A percentile compares a stretch with the other conserved stretches of the same genome.
Evolutionary conservation across 805 yeast genomes (phyloP).

Genomic region (Myxozyma geophila): DNA sequence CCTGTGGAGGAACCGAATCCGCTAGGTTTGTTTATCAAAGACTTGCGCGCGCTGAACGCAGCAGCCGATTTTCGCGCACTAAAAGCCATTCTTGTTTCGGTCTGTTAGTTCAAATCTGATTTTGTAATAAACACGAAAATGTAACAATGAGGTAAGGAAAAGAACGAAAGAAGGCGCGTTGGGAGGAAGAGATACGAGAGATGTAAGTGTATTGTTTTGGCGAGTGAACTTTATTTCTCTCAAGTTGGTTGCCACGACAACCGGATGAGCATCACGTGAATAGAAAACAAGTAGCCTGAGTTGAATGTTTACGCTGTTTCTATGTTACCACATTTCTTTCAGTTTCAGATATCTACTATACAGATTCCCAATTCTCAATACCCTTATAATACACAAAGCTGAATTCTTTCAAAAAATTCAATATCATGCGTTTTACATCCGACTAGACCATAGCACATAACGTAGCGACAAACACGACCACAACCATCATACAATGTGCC

Average conservation of each 20-base stretch:
- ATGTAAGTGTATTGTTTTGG: slow-evolving; percentile 3
- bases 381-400: too few species aligned
- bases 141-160: neutral
- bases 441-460: neutral
- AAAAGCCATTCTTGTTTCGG: slow-evolving; percentile 12
- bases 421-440: too few species aligned
- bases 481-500: neutral
- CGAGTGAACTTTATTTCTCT: neutral
- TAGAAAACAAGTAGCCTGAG: neutral
- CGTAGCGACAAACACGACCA: neutral
- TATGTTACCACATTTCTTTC: neutral
- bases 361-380: too few species aligned
- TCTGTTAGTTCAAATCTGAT: neutral
- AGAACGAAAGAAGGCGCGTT: neutral
- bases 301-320: neutral
- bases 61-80: slow-evolving; percentile 34
- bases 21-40: slow-evolving; percentile 28
- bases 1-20: slow-evolving; percentile 30
- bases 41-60: slow-evolving; percentile 34
- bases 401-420: too few species aligned
- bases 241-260: slow-evolving; percentile 7
- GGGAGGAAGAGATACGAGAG: neutral
- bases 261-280: neutral
- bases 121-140: neutral
- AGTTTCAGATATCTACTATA: too few species aligned